A percentile compares a stretch with the other conserved stretches of the same genome.
phyloP scores from a whole-genome alignment of 2,329 filamentous ascomycete species.

The Talaromyces sp. region DNA sequence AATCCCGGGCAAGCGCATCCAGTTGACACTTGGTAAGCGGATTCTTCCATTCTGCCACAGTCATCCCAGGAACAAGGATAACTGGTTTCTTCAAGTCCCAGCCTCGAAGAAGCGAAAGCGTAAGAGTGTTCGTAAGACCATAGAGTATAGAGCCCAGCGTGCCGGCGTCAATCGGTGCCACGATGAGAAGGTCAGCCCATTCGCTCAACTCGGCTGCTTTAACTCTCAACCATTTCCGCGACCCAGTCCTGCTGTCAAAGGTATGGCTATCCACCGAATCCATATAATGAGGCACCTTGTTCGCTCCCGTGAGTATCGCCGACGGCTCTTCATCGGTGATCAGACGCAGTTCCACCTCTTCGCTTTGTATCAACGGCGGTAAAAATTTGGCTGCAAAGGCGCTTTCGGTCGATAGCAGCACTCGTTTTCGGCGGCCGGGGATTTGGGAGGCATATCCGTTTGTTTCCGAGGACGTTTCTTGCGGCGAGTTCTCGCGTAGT shows the following conservation, averaged over 20 bases:
- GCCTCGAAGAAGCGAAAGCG: slow-evolving; percentile 74
- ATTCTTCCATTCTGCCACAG: slow-evolving; percentile 81
- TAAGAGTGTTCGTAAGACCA: slow-evolving; percentile 73
- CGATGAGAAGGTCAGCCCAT: slow-evolving; percentile 82
- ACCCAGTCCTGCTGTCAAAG: slow-evolving; percentile 33
- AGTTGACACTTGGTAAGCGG: slow-evolving; percentile 84
- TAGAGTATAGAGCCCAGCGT: slow-evolving; percentile 82
- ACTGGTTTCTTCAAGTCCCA: slow-evolving; percentile 87
- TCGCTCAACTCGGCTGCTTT: slow-evolving; percentile 61
- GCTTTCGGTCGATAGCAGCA: slow-evolving; percentile 35
- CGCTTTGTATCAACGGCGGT: slow-evolving; percentile 32
- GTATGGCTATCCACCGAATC: slow-evolving; percentile 35
- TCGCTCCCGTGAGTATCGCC: slow-evolving; percentile 31
- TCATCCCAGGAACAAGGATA: slow-evolving; percentile 83
- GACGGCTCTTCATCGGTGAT: slow-evolving; percentile 37
- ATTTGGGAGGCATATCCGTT: neutral
- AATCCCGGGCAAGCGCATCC: slow-evolving; percentile 74
- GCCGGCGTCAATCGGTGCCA: slow-evolving; percentile 80
- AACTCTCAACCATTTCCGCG: slow-evolving; percentile 36
- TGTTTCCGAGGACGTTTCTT: neutral
- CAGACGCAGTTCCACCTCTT: slow-evolving; percentile 36
- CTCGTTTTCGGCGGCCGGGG: slow-evolving; percentile 20
- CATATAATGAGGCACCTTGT: slow-evolving; percentile 36
- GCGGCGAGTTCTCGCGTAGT: neutral
- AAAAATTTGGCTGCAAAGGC: slow-evolving; percentile 35